Base-by-base conservation (phyloP, 2,329 filamentous ascomycete species). In the Colletotrichum musae region DNA sequence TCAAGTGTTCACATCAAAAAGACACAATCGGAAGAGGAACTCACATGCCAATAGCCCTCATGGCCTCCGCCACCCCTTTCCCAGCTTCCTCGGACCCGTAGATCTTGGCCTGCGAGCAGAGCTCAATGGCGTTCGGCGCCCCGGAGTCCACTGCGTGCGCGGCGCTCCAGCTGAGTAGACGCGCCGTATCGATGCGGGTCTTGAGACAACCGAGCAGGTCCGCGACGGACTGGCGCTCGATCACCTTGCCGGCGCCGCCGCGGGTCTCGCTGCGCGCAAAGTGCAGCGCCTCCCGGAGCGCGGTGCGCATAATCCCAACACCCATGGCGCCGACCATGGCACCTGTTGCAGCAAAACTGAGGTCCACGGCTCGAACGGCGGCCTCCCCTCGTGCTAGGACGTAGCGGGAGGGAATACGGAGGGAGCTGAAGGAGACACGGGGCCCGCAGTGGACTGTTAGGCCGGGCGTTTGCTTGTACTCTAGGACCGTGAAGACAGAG, bases 321-420 rank as follows among this genome's bases (percentile, higher is more conserved):
- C 80, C 80, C 83, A 89, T 88, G 2, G 86, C 86, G 2, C 86
- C 86, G 0, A 88, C 86, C 0, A 89, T 77, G 1, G 83, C 82
- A 1, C 85, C 86, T 21, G 73, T 78, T 13, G 70, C 64, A 4
- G 83, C 83, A 62, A 88, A 86, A 1, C 82, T 78, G 21, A 75
- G 72, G 16, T 81, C 80, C 1, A 85, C 81, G 3, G 87, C 70
- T 12, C 79, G 72, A 0, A 81, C 82, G 2, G 82, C 86, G 36
- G 78, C 56, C 2, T 15, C 73, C 2, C 83, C 84, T 0, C 83
- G 83, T 2, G 77, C 71, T 18, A 89, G 81, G 0, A 87, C 74
- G 57, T 88, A 85, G 58, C 79, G 77, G 1, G 73, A 73, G 1
- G 86, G 86, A 6, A 88, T 81, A 4, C 83, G 80, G 47, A 88